phyloP scores from a whole-genome alignment of 305 asterid genomes.

The Plantago coronopus region DNA sequence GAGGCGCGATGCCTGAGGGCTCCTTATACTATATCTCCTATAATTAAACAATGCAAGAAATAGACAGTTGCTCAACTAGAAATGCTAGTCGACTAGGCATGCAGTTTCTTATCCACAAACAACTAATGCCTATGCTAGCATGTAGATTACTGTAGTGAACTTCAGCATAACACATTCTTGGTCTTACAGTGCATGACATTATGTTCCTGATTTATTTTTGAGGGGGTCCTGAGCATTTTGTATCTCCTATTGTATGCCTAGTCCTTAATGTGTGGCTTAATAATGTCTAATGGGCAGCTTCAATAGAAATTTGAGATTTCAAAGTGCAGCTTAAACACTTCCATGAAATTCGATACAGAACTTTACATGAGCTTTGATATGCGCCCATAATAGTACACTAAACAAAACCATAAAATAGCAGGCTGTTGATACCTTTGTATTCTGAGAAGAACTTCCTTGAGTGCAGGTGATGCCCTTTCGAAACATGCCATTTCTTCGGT shows the following conservation, averaged over 20 bases:
- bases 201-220: too few relatives aligned
- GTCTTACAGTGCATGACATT: background rate
- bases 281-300: too few relatives aligned
- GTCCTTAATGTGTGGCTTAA: background rate
- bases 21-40: too few relatives aligned
- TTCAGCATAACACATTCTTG: background rate
- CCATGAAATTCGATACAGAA: background rate
- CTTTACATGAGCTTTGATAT: conserved; percentile 8
- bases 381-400: conserved; percentile 11
- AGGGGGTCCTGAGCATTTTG: too few relatives aligned
- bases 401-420: background rate
- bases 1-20: too few relatives aligned
- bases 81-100: too few relatives aligned
- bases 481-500: conserved; percentile 50
- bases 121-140: too few relatives aligned
- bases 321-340: background rate
- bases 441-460: conserved; percentile 70
- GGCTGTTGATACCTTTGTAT: conserved; percentile 52
- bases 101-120: too few relatives aligned
- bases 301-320: conserved; percentile 1
- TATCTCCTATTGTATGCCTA: background rate
- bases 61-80: too few relatives aligned
- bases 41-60: too few relatives aligned
- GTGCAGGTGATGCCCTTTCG: conserved; percentile 82
- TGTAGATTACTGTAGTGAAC: too few relatives aligned